These are phyloP conservation scores for Nigrospora oryzae DNA, from an alignment of 2,329 filamentous ascomycete species.

Conservation along the genomic window DNA sequence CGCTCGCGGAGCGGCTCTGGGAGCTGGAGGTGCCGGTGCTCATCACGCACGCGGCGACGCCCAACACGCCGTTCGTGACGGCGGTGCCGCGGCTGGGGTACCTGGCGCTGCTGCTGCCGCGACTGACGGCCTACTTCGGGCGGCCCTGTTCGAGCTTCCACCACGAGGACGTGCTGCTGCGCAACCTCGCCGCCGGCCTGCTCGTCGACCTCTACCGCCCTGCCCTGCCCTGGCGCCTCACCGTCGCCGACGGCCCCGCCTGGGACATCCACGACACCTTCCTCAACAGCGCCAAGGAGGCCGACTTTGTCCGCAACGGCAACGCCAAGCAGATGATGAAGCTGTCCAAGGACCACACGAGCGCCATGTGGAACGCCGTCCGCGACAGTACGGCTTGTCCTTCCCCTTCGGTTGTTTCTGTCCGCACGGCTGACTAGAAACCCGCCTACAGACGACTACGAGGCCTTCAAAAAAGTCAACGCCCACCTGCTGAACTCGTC, in stretches of 20 bases:
- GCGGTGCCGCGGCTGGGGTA: conserved; percentile 51
- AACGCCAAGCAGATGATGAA: conserved; percentile 87
- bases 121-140: conserved; percentile 44
- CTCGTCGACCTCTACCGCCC: conserved; percentile 50
- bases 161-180: conserved; percentile 28
- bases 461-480: conserved; percentile 66
- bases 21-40: conserved; percentile 42
- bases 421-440: no score
- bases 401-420: no score
- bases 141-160: conserved; percentile 50
- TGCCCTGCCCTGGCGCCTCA: conserved; percentile 43
- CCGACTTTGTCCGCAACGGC: conserved; percentile 81
- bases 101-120: conserved; percentile 47
- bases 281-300: conserved; percentile 60
- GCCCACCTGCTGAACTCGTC: conserved; percentile 69
- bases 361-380: conserved; percentile 73
- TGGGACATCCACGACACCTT: conserved; percentile 58
- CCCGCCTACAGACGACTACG: conserved; percentile 60
- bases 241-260: conserved; percentile 42
- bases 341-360: conserved; percentile 75
- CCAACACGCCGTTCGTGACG: conserved; percentile 41
- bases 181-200: conserved; percentile 22
- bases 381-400: conserved; percentile 48
- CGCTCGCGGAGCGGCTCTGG: conserved; percentile 43
- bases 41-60: conserved; percentile 41